Evolutionary conservation across 225 moss, liverwort and hornwort genomes (phyloP).

Genomic region (Physcomitrium patens): DNA sequence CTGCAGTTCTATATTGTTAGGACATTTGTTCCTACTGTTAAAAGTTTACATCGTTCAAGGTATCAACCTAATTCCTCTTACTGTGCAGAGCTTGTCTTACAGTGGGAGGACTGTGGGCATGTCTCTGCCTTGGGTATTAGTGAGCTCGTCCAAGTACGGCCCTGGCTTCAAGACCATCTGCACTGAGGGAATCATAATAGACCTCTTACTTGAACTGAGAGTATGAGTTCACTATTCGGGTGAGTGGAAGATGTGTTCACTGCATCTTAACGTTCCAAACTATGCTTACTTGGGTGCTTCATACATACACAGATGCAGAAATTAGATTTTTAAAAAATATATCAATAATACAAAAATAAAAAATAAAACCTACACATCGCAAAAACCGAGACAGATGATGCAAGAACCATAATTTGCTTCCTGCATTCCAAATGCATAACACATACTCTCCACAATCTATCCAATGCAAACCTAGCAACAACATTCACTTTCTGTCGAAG

Average conservation of each 20-base stretch:
- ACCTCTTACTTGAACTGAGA: constrained; percentile 5
- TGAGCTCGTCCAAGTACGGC: constrained; percentile 69
- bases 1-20: background rate
- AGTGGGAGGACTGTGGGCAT: constrained; percentile 25
- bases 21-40: background rate
- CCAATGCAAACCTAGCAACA: no score
- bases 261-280: background rate
- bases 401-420: no score
- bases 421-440: no score
- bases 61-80: background rate
- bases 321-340: no score
- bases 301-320: background rate
- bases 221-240: background rate
- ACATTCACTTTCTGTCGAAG: background rate
- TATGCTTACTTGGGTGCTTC: background rate
- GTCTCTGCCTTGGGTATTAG: constrained; percentile 52
- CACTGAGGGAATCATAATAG: constrained; percentile 19
- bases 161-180: constrained; percentile 69
- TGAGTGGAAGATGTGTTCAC: background rate
- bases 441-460: no score
- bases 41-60: background rate
- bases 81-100: constrained; percentile 3
- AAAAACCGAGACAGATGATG: background rate
- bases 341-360: no score
- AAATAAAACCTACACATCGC: background rate